Evolutionary conservation across 176 grass and related monocot genomes (phyloP).

Genomic region (Carex parvula): DNA sequence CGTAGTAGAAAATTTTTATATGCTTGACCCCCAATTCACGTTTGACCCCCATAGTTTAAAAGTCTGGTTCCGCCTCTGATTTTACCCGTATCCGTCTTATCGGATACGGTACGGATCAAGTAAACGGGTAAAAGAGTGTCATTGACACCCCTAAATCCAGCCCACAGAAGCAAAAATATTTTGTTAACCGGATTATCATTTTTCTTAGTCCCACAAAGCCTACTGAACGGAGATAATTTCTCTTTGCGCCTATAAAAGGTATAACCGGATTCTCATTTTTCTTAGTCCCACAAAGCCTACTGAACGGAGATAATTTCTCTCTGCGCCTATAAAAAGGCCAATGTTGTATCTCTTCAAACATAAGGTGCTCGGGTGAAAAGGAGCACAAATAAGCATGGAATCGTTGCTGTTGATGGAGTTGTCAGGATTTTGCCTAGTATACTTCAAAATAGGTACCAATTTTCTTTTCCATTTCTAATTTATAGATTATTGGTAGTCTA

Average conservation of each 20-base stretch:
- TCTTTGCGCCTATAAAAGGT: background rate
- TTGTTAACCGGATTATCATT: too few species aligned
- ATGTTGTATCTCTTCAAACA: background rate
- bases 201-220: too few species aligned
- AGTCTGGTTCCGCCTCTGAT: too few species aligned
- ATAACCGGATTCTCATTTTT: too few species aligned
- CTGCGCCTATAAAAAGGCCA: background rate
- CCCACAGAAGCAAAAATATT: too few species aligned
- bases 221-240: background rate
- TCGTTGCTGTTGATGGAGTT: background rate
- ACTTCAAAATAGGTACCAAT: background rate
- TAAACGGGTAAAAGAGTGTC: too few species aligned
- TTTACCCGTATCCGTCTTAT: too few species aligned
- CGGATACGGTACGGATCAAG: too few species aligned
- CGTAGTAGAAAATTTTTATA: too few species aligned
- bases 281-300: background rate
- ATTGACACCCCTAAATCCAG: too few species aligned
- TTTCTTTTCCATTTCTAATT: background rate
- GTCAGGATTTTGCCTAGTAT: background rate
- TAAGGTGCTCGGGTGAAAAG: background rate
- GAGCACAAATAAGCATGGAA: background rate
- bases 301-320: background rate
- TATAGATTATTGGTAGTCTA: background rate
- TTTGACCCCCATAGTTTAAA: too few species aligned
- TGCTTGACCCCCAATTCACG: too few species aligned